Base-by-base conservation (phyloP, 768 basidiomycete species). In the Pleurotus salmoneostramineus region DNA sequence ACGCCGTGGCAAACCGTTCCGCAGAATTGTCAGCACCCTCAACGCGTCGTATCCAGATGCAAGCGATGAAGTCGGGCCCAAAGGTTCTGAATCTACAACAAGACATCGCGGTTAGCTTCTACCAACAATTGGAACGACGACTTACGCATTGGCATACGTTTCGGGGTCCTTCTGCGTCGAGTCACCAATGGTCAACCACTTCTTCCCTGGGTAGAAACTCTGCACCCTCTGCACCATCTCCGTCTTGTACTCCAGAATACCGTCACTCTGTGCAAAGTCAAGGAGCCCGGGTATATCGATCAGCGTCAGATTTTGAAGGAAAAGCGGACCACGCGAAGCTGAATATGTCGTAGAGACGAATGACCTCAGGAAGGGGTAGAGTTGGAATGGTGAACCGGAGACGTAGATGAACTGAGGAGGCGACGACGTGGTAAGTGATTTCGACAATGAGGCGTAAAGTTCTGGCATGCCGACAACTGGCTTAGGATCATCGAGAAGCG, bases 91-190 rank as follows among this genome's bases (percentile, higher is more conserved):
- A 74, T 4, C 77, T 77, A 48, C 1, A 37, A 34, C 17, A 32
- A 49, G 51, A 3, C 10, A 3, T 14, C 4, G 50, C 7, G 21
- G 33, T 7, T 36, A 57, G 17, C 48, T 32, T 27, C 40, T 35
- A 47, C 8, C 15, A 45, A 45, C 34, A 15, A 17, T 43, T 6
- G 36, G 48, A n/a, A 42, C 44, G 17, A 42, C 21, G 35, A 72
- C 74, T 63, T 56, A 78, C 76, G 72, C 72, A 60, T 69, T 70
- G 37, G 66, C 77, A 63, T 79, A 78, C 7, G 71, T 74, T 61
- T 79, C 77, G 3, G 77, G 77, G 58, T 79, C 77, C 61, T 71
- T 73, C 62, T 79, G 71, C 10, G 76, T 77, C 8, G 77, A 79
- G 63, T 79, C 77, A 6, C 77, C 77, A 33, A 79, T 66, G 4